Evolutionary conservation across 768 basidiomycete genomes (phyloP).

Genomic region (Pseudohyphozyma bogoriensis): DNA sequence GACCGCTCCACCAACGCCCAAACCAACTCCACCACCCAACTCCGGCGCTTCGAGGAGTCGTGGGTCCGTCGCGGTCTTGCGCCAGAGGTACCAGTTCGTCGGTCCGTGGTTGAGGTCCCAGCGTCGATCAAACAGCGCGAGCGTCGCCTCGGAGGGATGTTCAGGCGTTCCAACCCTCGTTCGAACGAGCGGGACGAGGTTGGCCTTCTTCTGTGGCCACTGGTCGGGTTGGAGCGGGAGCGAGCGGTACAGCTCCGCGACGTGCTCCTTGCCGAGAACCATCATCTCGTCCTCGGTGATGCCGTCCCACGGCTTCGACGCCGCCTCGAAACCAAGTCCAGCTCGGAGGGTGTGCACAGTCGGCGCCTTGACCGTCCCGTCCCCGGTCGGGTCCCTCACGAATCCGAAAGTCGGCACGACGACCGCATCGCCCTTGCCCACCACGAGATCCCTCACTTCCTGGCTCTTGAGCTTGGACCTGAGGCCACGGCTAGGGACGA

Average conservation of each 20-base stretch:
- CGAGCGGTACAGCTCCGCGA: conserved; percentile 8
- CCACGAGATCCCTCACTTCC: conserved; percentile 12
- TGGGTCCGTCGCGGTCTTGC: conserved; percentile 23
- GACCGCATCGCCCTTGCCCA: conserved; percentile 30
- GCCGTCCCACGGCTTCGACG: conserved; percentile 8
- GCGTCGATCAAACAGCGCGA: conserved; percentile 27
- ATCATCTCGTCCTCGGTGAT: conserved; percentile 23
- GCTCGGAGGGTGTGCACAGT: conserved; percentile 11
- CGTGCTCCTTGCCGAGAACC: conserved; percentile 18
- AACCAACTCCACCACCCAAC: conserved; percentile 19
- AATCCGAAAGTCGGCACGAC: conserved; percentile 33
- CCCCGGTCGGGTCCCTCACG: conserved; percentile 19
- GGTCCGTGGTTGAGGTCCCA: conserved; percentile 34
- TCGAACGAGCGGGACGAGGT: conserved; percentile 27
- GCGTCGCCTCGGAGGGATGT: conserved; percentile 4
- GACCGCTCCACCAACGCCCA: conserved; percentile 15
- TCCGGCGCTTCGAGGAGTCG: conserved; percentile 15
- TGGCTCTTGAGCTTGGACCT: conserved; percentile 7
- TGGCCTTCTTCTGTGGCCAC: conserved; percentile 30
- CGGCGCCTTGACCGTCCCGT: background rate
- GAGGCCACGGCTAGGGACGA: conserved; percentile 22
- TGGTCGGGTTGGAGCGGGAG: conserved; percentile 21
- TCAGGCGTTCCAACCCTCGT: conserved; percentile 15
- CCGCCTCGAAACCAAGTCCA: conserved; percentile 4
- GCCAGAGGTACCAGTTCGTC: conserved; percentile 31